Evolutionary conservation across 306 rosid genomes (phyloP).

Genomic region (Astragalus membranaceus): DNA sequence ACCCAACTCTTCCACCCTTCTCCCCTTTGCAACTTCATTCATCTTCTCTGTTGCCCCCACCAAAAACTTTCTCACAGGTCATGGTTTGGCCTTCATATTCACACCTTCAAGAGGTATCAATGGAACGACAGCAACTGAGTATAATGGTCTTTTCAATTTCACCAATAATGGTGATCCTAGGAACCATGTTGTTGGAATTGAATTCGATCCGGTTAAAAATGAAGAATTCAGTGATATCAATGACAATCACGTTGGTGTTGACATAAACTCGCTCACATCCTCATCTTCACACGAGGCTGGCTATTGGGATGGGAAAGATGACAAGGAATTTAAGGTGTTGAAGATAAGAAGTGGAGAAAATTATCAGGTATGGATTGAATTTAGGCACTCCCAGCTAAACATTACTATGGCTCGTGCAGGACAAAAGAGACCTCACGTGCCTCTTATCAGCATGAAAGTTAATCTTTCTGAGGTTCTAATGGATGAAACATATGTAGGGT

Average conservation of each 20-base stretch:
- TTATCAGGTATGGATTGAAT: constrained; percentile 53
- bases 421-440: constrained; percentile 30
- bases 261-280: constrained; percentile 41
- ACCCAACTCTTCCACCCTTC: no score
- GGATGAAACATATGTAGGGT: constrained; percentile 40
- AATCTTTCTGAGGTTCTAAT: constrained; percentile 38
- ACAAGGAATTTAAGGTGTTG: constrained; percentile 25
- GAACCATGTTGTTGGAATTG: constrained; percentile 39
- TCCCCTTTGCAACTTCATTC: no score
- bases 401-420: constrained; percentile 46
- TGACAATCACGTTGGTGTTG: constrained; percentile 40
- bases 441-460: constrained; percentile 35
- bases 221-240: constrained; percentile 31
- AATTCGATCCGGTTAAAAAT: constrained; percentile 33
- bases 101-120: no score
- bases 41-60: no score
- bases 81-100: no score
- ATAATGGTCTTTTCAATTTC: no score
- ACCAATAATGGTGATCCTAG: constrained; percentile 1
- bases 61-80: no score
- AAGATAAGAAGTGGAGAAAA: constrained; percentile 35
- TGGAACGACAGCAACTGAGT: no score
- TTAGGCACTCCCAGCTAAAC: constrained; percentile 24
- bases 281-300: constrained; percentile 32
- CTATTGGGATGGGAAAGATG: constrained; percentile 32